Percentiles rank a stretch among this genome's conserved stretches.
Evolutionary conservation across 192 early-diverging fungal species (phyloP).

Genomic region (Coemansia sp.): DNA sequence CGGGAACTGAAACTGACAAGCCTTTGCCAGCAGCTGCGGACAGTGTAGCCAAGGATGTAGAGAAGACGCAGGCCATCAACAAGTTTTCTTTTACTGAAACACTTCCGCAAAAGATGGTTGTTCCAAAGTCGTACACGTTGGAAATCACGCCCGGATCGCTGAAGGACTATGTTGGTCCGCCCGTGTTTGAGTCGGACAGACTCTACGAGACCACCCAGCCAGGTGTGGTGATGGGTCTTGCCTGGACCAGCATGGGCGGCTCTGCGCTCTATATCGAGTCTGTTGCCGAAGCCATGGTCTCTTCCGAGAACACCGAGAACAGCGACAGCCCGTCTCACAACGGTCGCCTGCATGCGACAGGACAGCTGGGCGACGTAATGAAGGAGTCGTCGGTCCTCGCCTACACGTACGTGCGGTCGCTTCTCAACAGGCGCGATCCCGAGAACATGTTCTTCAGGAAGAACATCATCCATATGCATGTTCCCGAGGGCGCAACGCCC

Average conservation of each 20-base stretch:
- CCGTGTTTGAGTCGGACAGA: constrained; percentile 83
- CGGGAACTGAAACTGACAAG: not conserved
- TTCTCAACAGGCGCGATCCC: constrained; percentile 73
- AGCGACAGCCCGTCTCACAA: constrained; percentile 22
- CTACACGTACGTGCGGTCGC: constrained; percentile 92
- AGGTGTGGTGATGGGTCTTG: constrained; percentile 97
- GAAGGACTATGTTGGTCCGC: constrained; percentile 92
- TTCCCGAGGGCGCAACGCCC: constrained; percentile 95
- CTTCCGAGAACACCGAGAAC: constrained; percentile 30
- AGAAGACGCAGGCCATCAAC: not conserved
- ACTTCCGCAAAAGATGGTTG: constrained; percentile 49
- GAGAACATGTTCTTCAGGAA: constrained; percentile 90
- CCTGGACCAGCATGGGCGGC: constrained; percentile 97
- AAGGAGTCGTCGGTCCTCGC: constrained; percentile 95
- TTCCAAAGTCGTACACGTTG: constrained; percentile 60
- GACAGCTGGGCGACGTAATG: constrained; percentile 99
- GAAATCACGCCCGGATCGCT: constrained; percentile 70
- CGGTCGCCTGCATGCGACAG: constrained; percentile 79
- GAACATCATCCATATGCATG: constrained; percentile 90
- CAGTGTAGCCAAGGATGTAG: not conserved
- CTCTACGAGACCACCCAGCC: constrained; percentile 89
- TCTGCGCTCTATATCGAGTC: constrained; percentile 95
- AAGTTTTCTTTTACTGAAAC: constrained; percentile 12
- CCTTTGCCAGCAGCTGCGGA: constrained; percentile 1
- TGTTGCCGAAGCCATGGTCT: constrained; percentile 74